Conservation (phyloP, 169 alveolate species). For the Sarcocystis neurona region DNA sequence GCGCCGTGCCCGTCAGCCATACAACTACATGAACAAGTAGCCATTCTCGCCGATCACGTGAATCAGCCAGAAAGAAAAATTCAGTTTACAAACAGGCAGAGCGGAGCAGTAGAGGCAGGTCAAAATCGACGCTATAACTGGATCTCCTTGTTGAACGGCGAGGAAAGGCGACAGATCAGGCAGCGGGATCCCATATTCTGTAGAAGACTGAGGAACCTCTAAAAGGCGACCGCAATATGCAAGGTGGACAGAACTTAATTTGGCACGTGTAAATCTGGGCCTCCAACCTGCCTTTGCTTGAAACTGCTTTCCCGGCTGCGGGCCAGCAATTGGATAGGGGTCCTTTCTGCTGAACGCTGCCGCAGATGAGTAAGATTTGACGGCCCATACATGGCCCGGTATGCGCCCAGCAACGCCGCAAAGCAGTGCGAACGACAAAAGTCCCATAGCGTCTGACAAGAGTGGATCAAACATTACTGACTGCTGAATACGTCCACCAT, state of each 20-base stretch:
- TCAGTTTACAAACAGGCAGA: not conserved
- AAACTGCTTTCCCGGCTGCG: slow-evolving; percentile 24
- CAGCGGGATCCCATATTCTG: slow-evolving; percentile 10
- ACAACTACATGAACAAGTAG: slow-evolving; percentile 25
- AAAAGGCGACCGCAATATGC: not conserved
- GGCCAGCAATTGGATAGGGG: slow-evolving; percentile 37
- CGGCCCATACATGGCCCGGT: slow-evolving; percentile 13
- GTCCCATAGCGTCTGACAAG: not conserved
- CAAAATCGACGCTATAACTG: not conserved
- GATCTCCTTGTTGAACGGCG: not conserved
- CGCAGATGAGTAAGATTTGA: not conserved
- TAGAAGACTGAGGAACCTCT: slow-evolving; percentile 34
- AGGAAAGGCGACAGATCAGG: slow-evolving; percentile 3
- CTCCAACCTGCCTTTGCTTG: slow-evolving; percentile 22
- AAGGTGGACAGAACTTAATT: not conserved
- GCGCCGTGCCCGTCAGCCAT: slow-evolving; percentile 45
- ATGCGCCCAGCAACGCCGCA: not conserved
- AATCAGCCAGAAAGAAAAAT: not conserved
- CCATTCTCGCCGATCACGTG: too few relatives aligned
- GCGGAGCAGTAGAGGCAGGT: not conserved
- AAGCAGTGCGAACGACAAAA: not conserved
- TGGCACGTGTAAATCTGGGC: not conserved
- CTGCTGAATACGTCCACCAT: too few relatives aligned
- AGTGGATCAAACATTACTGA: too few relatives aligned
- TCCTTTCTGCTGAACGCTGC: not conserved